These are phyloP conservation scores for Zygotorulaspora chibaensis DNA, from an alignment of 805 yeast genomes.

Conservation along the genomic window DNA sequence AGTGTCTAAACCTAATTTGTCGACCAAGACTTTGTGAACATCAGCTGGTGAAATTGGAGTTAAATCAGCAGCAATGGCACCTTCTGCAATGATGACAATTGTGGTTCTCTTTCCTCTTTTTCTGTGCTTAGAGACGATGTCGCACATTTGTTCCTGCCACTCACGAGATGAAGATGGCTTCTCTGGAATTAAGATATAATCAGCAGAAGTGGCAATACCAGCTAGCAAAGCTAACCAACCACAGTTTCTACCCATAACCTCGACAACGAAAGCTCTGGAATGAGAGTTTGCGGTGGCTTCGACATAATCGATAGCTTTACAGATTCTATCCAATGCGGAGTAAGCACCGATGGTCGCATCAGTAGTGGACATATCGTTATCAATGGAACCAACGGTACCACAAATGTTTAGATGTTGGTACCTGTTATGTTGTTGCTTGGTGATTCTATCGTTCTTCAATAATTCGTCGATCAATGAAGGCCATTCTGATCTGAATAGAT, in stretches of 20 bases:
- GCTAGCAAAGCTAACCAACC: conserved; percentile 85
- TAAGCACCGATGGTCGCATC: conserved; percentile 75
- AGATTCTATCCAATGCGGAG: conserved; percentile 65
- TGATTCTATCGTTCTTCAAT: conserved; percentile 40
- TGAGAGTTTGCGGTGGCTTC: conserved; percentile 83
- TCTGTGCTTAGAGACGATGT: conserved; percentile 61
- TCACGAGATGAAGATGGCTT: conserved; percentile 58
- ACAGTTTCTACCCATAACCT: conserved; percentile 88
- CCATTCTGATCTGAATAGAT: conserved; percentile 68
- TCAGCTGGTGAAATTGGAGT: conserved; percentile 62
- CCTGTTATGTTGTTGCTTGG: conserved; percentile 42
- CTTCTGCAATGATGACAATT: conserved; percentile 78
- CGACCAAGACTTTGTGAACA: conserved; percentile 61
- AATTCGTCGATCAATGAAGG: conserved; percentile 59
- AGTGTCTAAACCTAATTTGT: conserved; percentile 66
- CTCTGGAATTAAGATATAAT: conserved; percentile 76
- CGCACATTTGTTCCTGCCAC: conserved; percentile 67
- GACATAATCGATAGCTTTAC: conserved; percentile 67
- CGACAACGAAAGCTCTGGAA: conserved; percentile 77
- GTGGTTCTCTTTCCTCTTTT: conserved; percentile 71
- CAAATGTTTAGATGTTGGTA: conserved; percentile 57
- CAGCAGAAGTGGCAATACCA: conserved; percentile 77
- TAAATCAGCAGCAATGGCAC: conserved; percentile 68
- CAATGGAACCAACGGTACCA: conserved; percentile 75
- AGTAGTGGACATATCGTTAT: conserved; percentile 71